Base-by-base conservation (phyloP, 352 stramenopile species). In the Phytophthora megakarya region DNA sequence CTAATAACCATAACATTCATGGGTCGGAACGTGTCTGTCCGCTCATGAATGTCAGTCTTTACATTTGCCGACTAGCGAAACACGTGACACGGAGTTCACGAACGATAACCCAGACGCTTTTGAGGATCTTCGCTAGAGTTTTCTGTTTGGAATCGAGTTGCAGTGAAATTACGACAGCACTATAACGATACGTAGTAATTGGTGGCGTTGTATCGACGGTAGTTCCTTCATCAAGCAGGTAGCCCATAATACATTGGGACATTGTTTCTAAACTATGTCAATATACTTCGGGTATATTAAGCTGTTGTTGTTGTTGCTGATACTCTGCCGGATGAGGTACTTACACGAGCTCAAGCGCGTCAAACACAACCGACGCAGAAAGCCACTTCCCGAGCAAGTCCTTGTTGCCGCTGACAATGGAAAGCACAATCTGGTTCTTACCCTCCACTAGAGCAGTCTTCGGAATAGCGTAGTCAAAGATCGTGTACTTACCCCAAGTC, bases 401-500 rank as follows among this genome's bases (percentile, higher is more conserved):
- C 33, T 69, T 73, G 23, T 68, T 77, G 13, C 78, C 78, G 25
- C 78, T 86, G 18, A 77, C 67, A 18, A 86, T 77, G 13, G 57
- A 67, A 22, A 86, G 43, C 0, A 48, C 53, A 28, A 84, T 50
- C 46, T 57, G 46, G 63, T 86, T 86, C 8, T 51, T 40, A n/a
- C 73, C 78, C 26, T 61, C 60, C 3, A 81, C 45, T 4, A 86
- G 42, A 1, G 74, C 70, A 0, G 45, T 75, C 16, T 61, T 56
- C 5, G 78, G 78, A 39, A 87, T 81, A 16, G 58, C 49, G 65
- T 80, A 83, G 60, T 81, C 56, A 52, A 83, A 81, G 18, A 81
- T 25, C 50, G 60, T 69, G 55, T 87, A 87, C 65, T 83, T 84
- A 43, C 75, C 78, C 13, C 61, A 39, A 0, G 59, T 81, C 19